Base-by-base conservation (phyloP, 2,329 filamentous ascomycete genomes). In the Furcasterigmium sp. region DNA sequence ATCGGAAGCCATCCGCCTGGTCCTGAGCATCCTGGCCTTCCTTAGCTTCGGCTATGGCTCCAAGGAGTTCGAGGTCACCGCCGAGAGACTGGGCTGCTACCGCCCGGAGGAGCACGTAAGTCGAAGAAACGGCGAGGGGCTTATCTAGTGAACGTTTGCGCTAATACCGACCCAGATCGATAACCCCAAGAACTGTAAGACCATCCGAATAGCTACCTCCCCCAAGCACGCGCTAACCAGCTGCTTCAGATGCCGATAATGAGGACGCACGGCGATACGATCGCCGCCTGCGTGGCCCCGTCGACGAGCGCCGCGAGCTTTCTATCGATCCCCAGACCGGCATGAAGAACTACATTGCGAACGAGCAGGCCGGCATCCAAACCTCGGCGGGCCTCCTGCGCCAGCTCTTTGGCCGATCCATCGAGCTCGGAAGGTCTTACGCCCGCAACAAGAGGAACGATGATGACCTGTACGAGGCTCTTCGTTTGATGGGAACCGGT, bases 291-390 rank as follows among this genome's bases (percentile, higher is more conserved):
- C 85, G 91, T 58, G 89, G 83, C 1, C 88, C 87, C 1, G 73
- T 97, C 37, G 78, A 95, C 51, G 89, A 94, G 68, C 58, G 73
- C 20, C 75, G 80, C 40, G 91, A 96, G 68, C 75, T 96, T 28
- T 79, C 77, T 37, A 77, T 97, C 55, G 88, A 97, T 55, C 75
- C 78, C 2, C 69, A 80, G 42, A 84, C 83, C 6, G 86, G 85
- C 53, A 73, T 95, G 67, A 97, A 97, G 70, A 93, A 91, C 62
- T 96, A 96, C 66, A 96, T 96, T 63, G 89, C 91, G 30, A 90
- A 90, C 50, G 91, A 96, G 61, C 70, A 79, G 40, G 67, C 76
- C 45, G 78, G 80, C 37, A 93, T 94, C 60, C 87, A 86, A 66
- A 95, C 86, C 36, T 95, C 88, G 39, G 85, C 90, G 45, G 72